Base-by-base conservation (phyloP, 2,329 filamentous ascomycete genomes). In the Diaporthe ilicicola region DNA sequence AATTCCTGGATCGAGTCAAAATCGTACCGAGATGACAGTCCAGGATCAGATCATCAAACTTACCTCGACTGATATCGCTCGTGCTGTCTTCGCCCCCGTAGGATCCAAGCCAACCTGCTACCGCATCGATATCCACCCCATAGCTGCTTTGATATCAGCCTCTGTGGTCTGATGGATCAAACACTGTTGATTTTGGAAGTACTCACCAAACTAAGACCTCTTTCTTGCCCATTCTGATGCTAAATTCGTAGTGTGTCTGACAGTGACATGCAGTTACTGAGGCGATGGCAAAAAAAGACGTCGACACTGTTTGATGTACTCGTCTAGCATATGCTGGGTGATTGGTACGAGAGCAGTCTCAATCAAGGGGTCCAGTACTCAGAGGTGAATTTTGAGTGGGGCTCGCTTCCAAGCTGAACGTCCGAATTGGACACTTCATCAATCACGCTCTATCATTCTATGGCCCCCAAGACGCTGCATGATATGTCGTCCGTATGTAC, bases 81-180 rank as follows among this genome's bases (percentile, higher is more conserved):
- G 88, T 89, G 9, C 88, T 91, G 77, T 94, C 92, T 78, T 94
- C 88, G 46, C 92, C 91, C 19, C 91, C 91, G 76, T 94, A 94
- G 0, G 89, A 92, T 0, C 92, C 92, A 0, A 94, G 83, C 92
- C 92, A 94, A 10, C 92, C 91, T 1, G 91, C 89, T 1, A 94
- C 90, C n/a, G 91, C 92, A 74, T 94, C 92, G 32, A 94, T 90
- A 73, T 94, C 92, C 29, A 94, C 90, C 3, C 91, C 90, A 75
- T 93, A 93, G 74, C 87, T 84, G 34, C 51, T 3, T 3, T 24
- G 44, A 34, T 0, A 27, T 67, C 32, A 72, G 54, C 24, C n/a
- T 27, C 19, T 27, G 4, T 8, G 42, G 32, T 17, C 19, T 9
- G 10, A 2, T 13, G 10, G 2, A 13, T 10, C 22, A 4, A 19